Percentiles rank a stretch among this genome's conserved stretches.
Conservation (phyloP, 495 filamentous ascomycete species). For the Achaetomiella virescens region DNA sequence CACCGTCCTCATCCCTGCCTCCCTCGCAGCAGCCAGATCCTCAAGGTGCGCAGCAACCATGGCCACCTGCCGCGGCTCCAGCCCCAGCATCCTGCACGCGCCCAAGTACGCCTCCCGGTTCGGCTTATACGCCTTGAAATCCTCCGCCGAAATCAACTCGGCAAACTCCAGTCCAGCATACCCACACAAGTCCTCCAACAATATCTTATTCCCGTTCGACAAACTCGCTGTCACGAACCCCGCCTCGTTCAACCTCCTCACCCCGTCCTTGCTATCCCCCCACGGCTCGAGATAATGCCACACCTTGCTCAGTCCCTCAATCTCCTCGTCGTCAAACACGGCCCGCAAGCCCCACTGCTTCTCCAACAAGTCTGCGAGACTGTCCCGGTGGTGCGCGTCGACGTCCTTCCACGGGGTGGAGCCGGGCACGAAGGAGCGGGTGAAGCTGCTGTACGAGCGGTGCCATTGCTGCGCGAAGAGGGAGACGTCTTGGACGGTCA, state of each 20-base stretch:
- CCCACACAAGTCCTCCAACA: constrained; percentile 57
- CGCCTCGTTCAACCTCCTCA: constrained; percentile 45
- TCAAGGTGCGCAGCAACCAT: constrained; percentile 73
- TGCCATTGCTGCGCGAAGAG: constrained; percentile 64
- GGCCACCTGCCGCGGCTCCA: constrained; percentile 55
- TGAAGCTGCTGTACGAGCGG: constrained; percentile 55
- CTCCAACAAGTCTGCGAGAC: constrained; percentile 51
- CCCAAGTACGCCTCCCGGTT: constrained; percentile 60
- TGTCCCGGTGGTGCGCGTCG: constrained; percentile 63
- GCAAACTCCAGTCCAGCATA: constrained; percentile 56
- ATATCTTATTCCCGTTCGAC: constrained; percentile 64
- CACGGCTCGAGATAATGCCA: constrained; percentile 72
- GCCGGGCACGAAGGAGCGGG: constrained; percentile 45
- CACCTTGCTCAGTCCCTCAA: constrained; percentile 48
- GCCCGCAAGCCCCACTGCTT: constrained; percentile 44
- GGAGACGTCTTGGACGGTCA: constrained; percentile 55
- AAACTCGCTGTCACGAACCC: constrained; percentile 57
- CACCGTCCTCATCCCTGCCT: constrained; percentile 58
- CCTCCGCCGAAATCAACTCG: constrained; percentile 56
- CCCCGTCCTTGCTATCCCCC: constrained; percentile 54
- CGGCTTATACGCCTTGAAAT: constrained; percentile 76
- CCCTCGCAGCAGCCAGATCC: constrained; percentile 62
- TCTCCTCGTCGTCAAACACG: constrained; percentile 55
- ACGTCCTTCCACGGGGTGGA: constrained; percentile 44
- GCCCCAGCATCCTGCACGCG: constrained; percentile 52